Evolutionary conservation across 495 filamentous ascomycete genomes (phyloP).

Genomic region (Darksidea phi): DNA sequence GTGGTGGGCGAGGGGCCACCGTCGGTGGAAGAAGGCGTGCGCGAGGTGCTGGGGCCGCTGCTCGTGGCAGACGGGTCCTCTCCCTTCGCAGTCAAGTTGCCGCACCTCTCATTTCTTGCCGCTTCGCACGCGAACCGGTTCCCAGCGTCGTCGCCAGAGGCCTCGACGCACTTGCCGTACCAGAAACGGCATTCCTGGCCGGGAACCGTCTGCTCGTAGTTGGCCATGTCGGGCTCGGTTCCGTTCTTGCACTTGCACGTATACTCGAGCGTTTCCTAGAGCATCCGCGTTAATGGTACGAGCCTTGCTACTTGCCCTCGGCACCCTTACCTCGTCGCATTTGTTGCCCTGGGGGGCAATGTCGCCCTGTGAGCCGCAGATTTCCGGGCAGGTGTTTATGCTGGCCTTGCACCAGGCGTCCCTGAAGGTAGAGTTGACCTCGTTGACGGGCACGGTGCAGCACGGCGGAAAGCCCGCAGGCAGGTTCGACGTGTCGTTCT

Average conservation of each 20-base stretch:
- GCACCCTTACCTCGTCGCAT: constrained; percentile 41
- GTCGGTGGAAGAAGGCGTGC: background rate
- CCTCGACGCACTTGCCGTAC: constrained; percentile 52
- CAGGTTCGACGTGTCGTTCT: constrained; percentile 31
- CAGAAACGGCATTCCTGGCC: constrained; percentile 56
- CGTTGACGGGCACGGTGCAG: constrained; percentile 34
- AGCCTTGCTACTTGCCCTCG: background rate
- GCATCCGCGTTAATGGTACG: background rate
- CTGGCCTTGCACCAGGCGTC: constrained; percentile 42
- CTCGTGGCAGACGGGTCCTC: background rate
- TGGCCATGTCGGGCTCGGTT: constrained; percentile 51
- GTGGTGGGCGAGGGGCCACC: constrained; percentile 3
- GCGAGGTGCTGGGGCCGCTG: background rate
- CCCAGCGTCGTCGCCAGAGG: constrained; percentile 48
- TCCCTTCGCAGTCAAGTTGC: constrained; percentile 47
- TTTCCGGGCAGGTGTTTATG: constrained; percentile 40
- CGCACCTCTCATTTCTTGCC: constrained; percentile 47
- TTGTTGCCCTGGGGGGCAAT: constrained; percentile 33
- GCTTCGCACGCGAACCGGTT: constrained; percentile 49
- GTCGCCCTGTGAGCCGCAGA: constrained; percentile 40
- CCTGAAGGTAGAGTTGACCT: constrained; percentile 20
- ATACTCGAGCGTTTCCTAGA: constrained; percentile 53
- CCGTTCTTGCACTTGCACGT: constrained; percentile 57
- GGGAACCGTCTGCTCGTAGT: constrained; percentile 57
- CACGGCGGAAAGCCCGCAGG: constrained; percentile 3